phyloP scores from a whole-genome alignment of 352 stramenopile genomes.

The Globisporangium nodosum region DNA sequence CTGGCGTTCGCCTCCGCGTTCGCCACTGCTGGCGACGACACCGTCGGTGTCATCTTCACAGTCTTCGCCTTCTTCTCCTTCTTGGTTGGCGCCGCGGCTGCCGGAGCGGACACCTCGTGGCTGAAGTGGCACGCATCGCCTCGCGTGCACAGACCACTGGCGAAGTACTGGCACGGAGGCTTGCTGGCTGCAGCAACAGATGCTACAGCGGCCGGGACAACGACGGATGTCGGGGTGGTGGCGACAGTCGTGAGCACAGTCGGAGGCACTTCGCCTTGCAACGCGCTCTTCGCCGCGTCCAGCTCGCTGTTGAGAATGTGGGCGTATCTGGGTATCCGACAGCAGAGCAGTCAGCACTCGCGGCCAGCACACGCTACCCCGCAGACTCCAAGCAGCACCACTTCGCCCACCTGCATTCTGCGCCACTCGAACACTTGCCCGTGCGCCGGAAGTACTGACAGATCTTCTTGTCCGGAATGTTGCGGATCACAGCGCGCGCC shows the following conservation, averaged over 20 bases:
- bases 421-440: slow-evolving; percentile 35
- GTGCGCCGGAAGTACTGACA: slow-evolving; percentile 51
- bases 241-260: neutral
- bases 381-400: neutral
- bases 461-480: slow-evolving; percentile 26
- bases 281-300: neutral
- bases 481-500: slow-evolving; percentile 6
- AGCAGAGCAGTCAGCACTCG: neutral
- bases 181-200: neutral
- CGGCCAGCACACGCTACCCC: neutral
- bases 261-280: neutral
- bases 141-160: slow-evolving; percentile 42
- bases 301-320: neutral
- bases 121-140: slow-evolving; percentile 45
- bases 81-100: neutral
- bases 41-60: neutral
- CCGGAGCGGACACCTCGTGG: slow-evolving; percentile 19
- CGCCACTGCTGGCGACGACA: neutral
- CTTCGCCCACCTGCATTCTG: slow-evolving; percentile 18
- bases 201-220: neutral
- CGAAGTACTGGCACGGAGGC: slow-evolving; percentile 41
- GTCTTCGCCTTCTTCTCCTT: slow-evolving; percentile 9
- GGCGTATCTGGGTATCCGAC: neutral
- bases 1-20: slow-evolving; percentile 7
- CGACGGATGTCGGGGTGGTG: neutral